Evolutionary conservation across 345 rosid genomes (phyloP).

Genomic region (Populus davidiana): DNA sequence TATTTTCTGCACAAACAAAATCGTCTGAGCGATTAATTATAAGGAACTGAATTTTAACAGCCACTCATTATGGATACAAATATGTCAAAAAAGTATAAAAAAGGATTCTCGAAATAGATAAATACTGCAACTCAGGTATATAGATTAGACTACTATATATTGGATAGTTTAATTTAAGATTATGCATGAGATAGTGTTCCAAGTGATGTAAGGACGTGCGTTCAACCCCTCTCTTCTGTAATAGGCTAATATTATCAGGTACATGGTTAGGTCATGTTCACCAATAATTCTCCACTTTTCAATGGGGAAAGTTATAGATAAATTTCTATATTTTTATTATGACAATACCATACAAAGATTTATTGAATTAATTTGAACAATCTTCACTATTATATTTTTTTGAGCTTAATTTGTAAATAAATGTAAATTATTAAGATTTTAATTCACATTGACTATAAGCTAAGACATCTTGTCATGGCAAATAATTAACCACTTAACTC

Average conservation of each 20-base stretch:
- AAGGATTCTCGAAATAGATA: background rate
- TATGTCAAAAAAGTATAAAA: background rate
- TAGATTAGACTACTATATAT: background rate
- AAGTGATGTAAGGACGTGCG: background rate
- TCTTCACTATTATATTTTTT: background rate
- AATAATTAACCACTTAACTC: background rate
- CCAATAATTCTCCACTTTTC: background rate
- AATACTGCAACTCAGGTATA: background rate
- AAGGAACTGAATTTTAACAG: background rate
- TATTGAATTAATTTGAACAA: background rate
- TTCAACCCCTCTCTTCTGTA: background rate
- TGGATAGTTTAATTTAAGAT: background rate
- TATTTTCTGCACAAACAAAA: constrained; percentile 40
- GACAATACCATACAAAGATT: background rate
- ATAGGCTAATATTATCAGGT: background rate
- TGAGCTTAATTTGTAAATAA: background rate
- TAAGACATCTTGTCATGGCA: no score
- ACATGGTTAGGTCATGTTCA: background rate
- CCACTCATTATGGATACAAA: background rate
- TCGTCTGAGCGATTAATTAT: background rate
- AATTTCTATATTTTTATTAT: background rate
- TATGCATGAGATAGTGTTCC: background rate
- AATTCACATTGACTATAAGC: background rate
- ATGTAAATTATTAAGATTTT: background rate
- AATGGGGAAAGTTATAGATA: background rate